phyloP scores from a whole-genome alignment of 2,329 filamentous ascomycete species.

The Calonectria pseudoreteaudii region DNA sequence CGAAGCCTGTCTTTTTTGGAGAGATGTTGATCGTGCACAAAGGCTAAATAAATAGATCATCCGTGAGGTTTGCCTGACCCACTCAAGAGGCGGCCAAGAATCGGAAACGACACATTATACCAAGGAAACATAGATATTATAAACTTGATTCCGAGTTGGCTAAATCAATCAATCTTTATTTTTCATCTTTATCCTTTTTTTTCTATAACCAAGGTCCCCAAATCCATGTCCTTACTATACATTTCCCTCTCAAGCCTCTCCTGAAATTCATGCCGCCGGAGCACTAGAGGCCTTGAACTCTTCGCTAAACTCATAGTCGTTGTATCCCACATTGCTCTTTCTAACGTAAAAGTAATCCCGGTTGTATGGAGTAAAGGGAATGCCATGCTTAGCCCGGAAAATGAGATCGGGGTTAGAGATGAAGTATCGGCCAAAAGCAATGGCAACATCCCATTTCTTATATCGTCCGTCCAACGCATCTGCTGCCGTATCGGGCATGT shows the following conservation, averaged over 20 bases:
- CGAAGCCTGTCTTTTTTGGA: conserved; percentile 51
- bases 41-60: conserved; percentile 49
- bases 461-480: conserved; percentile 39
- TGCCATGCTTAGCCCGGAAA: conserved; percentile 51
- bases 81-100: neutral
- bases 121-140: neutral
- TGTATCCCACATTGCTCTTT: conserved; percentile 42
- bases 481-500: conserved; percentile 39
- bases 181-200: neutral
- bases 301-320: conserved; percentile 45
- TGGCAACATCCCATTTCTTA: conserved; percentile 41
- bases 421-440: conserved; percentile 50
- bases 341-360: conserved; percentile 53
- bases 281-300: conserved; percentile 16
- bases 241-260: neutral
- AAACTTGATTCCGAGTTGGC: neutral
- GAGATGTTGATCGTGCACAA: conserved; percentile 48
- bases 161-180: neutral
- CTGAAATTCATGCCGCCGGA: conserved; percentile 5
- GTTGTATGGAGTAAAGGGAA: conserved; percentile 53
- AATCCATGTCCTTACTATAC: neutral
- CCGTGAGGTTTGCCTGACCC: neutral
- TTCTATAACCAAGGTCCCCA: neutral
- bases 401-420: conserved; percentile 52
- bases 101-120: neutral